phyloP scores from a whole-genome alignment of 2,329 filamentous ascomycete species.

The Dryadomyces quercivorus region DNA sequence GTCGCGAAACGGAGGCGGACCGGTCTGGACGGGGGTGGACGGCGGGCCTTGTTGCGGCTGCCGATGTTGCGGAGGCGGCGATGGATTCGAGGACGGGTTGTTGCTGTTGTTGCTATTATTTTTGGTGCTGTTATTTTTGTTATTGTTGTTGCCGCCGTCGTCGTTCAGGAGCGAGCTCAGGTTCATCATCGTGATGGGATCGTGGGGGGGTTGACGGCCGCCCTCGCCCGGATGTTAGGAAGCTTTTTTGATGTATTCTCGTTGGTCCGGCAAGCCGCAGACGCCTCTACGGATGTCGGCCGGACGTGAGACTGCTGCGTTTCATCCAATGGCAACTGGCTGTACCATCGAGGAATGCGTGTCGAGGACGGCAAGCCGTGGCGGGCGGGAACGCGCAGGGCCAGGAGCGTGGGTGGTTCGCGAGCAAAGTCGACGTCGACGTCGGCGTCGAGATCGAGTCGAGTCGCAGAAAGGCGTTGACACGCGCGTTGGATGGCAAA shows the following conservation, averaged over 20 bases:
- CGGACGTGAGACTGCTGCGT: not conserved
- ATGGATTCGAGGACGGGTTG: slow-evolving; percentile 13
- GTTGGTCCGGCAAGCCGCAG: not conserved
- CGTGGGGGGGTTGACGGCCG: not conserved
- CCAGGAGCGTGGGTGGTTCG: not conserved
- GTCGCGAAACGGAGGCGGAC: slow-evolving; percentile 37
- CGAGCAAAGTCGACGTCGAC: not conserved
- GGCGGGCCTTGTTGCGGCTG: slow-evolving; percentile 4
- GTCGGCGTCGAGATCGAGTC: not conserved
- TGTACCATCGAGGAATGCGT: not conserved
- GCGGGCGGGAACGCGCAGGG: not conserved
- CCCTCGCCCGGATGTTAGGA: not conserved
- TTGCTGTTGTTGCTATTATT: slow-evolving; percentile 9
- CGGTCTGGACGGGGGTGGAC: slow-evolving; percentile 26
- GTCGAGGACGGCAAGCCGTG: not conserved
- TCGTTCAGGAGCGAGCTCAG: slow-evolving; percentile 41
- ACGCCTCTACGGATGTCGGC: not conserved
- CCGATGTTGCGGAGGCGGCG: slow-evolving; percentile 1
- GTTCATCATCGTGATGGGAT: slow-evolving; percentile 30
- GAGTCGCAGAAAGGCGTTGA: not conserved
- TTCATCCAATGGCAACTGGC: not conserved
- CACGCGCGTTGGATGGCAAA: not conserved
- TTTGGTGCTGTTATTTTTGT: slow-evolving; percentile 23
- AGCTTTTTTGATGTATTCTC: not conserved
- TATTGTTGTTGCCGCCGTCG: slow-evolving; percentile 20